Evolutionary conservation across 1,284 basidiomycete genomes (phyloP).

Genomic region (Schizophyllum commune): DNA sequence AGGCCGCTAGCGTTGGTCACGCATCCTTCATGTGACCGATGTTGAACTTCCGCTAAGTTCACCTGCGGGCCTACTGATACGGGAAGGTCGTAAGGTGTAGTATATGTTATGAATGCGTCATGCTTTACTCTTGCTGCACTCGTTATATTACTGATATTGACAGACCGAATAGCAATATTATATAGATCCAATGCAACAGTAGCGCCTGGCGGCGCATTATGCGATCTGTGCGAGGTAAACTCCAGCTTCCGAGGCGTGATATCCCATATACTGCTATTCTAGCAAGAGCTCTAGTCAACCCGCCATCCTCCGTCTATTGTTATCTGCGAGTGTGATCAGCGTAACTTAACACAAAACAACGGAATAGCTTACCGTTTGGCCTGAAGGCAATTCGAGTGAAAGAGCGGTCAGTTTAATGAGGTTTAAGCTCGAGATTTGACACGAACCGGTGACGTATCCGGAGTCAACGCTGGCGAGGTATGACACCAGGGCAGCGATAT

Average conservation of each 20-base stretch:
- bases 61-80: too few relatives aligned
- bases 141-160: too few relatives aligned
- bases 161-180: too few relatives aligned
- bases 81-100: too few relatives aligned
- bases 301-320: background rate
- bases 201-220: too few relatives aligned
- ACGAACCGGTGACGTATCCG: slow-evolving; percentile 17
- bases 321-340: background rate
- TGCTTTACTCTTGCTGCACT: too few relatives aligned
- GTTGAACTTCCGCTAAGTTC: too few relatives aligned
- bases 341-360: background rate
- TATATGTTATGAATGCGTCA: too few relatives aligned
- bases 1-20: too few relatives aligned
- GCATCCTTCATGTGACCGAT: too few relatives aligned
- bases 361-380: background rate
- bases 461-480: slow-evolving; percentile 18
- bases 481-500: slow-evolving; percentile 17
- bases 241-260: background rate
- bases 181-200: too few relatives aligned
- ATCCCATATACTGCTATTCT: background rate
- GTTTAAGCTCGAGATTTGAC: background rate
- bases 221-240: background rate
- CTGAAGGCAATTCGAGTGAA: background rate
- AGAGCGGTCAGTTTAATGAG: background rate
- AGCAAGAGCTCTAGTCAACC: background rate